Conservation (phyloP, 306 rosid genomes). For the Benincasa hispida region DNA sequence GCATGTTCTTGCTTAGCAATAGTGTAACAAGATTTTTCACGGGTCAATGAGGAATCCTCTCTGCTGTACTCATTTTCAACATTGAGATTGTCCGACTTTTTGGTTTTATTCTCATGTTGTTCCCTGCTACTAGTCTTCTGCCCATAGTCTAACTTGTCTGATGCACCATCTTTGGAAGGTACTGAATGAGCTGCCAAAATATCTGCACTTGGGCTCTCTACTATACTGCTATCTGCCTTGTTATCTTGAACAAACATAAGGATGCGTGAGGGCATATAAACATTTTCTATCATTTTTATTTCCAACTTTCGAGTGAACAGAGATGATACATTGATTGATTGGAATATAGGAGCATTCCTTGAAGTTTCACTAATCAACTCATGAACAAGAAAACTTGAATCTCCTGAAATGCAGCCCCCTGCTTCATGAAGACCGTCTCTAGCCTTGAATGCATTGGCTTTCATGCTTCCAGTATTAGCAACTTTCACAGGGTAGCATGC, state of each 20-base stretch:
- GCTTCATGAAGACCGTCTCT: background rate
- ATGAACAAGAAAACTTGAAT: conserved; percentile 14
- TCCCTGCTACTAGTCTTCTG: conserved; percentile 26
- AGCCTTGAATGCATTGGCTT: conserved; percentile 12
- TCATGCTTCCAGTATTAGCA: conserved; percentile 21
- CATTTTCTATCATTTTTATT: conserved; percentile 13
- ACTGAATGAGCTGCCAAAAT: conserved; percentile 25
- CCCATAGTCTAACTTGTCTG: conserved; percentile 20
- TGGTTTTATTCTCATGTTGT: conserved; percentile 24
- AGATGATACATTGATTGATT: conserved; percentile 10
- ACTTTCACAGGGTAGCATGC: conserved; percentile 14
- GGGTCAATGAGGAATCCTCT: conserved; percentile 19
- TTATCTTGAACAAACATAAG: conserved; percentile 23
- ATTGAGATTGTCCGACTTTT: conserved; percentile 15
- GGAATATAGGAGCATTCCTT: conserved; percentile 13
- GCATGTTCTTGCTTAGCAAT: conserved; percentile 75
- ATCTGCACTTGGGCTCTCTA: conserved; percentile 21
- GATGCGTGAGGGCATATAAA: conserved; percentile 38
- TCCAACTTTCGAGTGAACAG: conserved; percentile 15
- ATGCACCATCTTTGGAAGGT: conserved; percentile 19
- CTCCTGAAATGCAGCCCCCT: conserved; percentile 18
- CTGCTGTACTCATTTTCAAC: conserved; percentile 19
- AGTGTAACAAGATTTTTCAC: conserved; percentile 25
- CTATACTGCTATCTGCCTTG: conserved; percentile 15
- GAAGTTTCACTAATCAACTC: conserved; percentile 18